phyloP scores from a whole-genome alignment of 345 rosid species.

The Noccaea caerulescens region DNA sequence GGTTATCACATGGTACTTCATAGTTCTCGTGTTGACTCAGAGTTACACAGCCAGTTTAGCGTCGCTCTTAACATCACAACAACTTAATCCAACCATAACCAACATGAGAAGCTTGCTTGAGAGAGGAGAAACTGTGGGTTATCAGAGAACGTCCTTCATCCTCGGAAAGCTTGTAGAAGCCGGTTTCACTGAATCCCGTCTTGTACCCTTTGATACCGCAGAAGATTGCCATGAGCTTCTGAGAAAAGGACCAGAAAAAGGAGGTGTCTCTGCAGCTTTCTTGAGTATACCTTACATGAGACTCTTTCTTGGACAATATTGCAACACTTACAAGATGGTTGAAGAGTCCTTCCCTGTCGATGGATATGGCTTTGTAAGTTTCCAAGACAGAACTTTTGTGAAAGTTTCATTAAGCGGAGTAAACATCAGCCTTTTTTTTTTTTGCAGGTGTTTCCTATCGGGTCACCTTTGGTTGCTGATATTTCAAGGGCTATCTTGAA shows the following conservation, averaged over 20 bases:
- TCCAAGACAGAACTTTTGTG: neutral
- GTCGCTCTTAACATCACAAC: conserved; percentile 59
- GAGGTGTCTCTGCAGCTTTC: conserved; percentile 52
- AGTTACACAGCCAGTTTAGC: conserved; percentile 80
- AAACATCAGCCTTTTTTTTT: neutral
- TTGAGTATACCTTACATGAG: conserved; percentile 46
- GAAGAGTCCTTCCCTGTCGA: conserved; percentile 44
- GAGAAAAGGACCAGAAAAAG: conserved; percentile 41
- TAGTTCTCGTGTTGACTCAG: conserved; percentile 66
- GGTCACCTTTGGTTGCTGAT: conserved; percentile 53
- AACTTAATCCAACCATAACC: conserved; percentile 53
- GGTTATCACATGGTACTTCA: conserved; percentile 67
- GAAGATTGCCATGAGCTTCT: conserved; percentile 51
- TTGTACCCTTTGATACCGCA: neutral
- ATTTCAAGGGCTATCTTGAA: conserved; percentile 52
- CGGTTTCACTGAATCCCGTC: conserved; percentile 36
- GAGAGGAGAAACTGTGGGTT: conserved; percentile 54
- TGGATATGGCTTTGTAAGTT: conserved; percentile 59
- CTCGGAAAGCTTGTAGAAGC: conserved; percentile 38
- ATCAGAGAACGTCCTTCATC: conserved; percentile 47
- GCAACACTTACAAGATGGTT: conserved; percentile 47
- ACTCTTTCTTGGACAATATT: conserved; percentile 47
- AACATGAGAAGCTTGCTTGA: conserved; percentile 49
- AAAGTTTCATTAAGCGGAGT: neutral
- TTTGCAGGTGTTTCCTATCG: conserved; percentile 49